Percentiles rank a stretch among this genome's conserved stretches.
Evolutionary conservation across 495 filamentous ascomycete species (phyloP).

Genomic region (Mytilinidion resinicola): DNA sequence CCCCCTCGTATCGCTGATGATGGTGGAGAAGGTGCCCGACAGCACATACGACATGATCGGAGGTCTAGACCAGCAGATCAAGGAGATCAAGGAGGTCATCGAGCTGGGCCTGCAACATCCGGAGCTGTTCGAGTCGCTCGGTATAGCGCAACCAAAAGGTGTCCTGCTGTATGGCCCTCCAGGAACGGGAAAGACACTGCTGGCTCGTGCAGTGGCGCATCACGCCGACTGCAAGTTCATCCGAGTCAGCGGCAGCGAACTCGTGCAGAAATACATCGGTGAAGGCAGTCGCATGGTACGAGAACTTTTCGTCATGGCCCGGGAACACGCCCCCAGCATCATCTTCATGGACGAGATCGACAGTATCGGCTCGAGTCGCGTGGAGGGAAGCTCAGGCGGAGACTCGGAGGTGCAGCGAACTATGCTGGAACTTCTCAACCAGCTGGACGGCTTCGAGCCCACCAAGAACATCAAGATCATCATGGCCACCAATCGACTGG

Average conservation of each 20-base stretch:
- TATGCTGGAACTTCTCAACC: constrained; percentile 98
- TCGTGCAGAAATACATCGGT: constrained; percentile 99
- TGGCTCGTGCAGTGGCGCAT: constrained; percentile 93
- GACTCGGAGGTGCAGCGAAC: constrained; percentile 99
- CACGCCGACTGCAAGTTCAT: constrained; percentile 99
- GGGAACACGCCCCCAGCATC: constrained; percentile 98
- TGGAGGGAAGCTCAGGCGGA: constrained; percentile 89
- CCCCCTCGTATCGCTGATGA: constrained; percentile 99
- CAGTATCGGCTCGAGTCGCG: constrained; percentile 93
- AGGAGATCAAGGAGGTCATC: constrained; percentile 99
- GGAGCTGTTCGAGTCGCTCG: constrained; percentile 96
- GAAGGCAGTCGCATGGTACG: constrained; percentile 98
- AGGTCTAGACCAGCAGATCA: constrained; percentile 97
- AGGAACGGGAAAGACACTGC: constrained; percentile 92
- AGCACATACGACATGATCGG: constrained; percentile 99
- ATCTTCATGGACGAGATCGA: constrained; percentile 99
- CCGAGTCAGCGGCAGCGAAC: constrained; percentile 86
- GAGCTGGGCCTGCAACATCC: constrained; percentile 97
- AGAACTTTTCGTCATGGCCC: constrained; percentile 97
- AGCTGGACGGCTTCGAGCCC: constrained; percentile 97
- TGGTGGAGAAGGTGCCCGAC: constrained; percentile 99
- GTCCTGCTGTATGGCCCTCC: constrained; percentile 96
- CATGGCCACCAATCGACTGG: constrained; percentile 97
- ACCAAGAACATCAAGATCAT: constrained; percentile 99
- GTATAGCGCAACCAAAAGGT: constrained; percentile 96